Conservation (phyloP, 179 eudicot species). For the Beta lomatogona region DNA sequence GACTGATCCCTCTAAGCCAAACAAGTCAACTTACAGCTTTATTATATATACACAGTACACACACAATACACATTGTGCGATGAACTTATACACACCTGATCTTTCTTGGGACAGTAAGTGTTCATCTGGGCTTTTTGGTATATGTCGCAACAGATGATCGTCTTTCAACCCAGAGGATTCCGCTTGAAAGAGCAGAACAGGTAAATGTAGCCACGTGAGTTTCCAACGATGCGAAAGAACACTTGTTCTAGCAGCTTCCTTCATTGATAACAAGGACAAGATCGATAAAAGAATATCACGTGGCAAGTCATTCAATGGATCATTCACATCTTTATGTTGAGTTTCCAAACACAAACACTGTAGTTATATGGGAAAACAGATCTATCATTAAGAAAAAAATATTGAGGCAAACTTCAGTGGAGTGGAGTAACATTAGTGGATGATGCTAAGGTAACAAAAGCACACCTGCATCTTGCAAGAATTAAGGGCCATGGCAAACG, state of each 20-base stretch:
- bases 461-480: slow-evolving; percentile 1
- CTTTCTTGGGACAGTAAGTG: not conserved
- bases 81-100: not conserved
- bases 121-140: not conserved
- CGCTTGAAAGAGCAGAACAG: not conserved
- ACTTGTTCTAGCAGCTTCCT: slow-evolving; percentile 3
- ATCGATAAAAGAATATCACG: not conserved
- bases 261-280: not conserved
- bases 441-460: slow-evolving; percentile 1
- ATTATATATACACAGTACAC: not conserved
- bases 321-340: not conserved
- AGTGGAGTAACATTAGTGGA: not conserved
- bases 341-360: not conserved
- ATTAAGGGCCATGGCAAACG: not conserved
- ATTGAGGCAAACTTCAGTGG: not conserved
- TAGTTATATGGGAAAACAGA: not conserved
- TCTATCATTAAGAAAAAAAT: not conserved
- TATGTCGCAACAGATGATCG: not conserved
- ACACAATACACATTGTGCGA: not conserved
- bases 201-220: not conserved
- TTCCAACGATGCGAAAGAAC: not conserved
- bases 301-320: not conserved
- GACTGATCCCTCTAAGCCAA: not conserved
- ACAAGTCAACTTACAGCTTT: not conserved
- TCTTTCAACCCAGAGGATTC: not conserved